Evolutionary conservation across 352 stramenopile species (phyloP).

Genomic region (Peronospora belbahrii): DNA sequence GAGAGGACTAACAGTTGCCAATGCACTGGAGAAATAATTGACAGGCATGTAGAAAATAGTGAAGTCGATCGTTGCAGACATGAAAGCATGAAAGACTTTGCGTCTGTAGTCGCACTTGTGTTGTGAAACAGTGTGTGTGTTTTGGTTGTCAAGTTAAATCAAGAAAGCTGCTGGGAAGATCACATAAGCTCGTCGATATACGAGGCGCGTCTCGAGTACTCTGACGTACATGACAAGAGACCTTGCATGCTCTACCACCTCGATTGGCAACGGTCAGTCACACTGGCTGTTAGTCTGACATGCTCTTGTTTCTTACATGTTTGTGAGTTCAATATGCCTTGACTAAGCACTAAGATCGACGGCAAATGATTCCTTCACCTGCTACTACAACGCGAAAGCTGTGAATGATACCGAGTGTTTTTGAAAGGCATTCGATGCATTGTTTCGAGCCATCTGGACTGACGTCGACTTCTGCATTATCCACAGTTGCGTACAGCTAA

Average conservation of each 20-base stretch:
- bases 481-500: not conserved
- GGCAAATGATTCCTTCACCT: too few species aligned
- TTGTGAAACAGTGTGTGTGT: not conserved
- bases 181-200: slow-evolving; percentile 3
- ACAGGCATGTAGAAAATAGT: too few species aligned
- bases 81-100: not conserved
- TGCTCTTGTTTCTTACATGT: not conserved
- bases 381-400: too few species aligned
- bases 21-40: too few species aligned
- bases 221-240: slow-evolving; percentile 22
- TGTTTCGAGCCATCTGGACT: too few species aligned
- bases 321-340: not conserved
- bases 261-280: slow-evolving; percentile 3
- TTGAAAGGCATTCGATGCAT: too few species aligned
- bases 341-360: too few species aligned
- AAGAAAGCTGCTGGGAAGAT: not conserved
- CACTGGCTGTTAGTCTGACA: not conserved
- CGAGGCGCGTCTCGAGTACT: slow-evolving; percentile 2
- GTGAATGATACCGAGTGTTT: too few species aligned
- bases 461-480: too few species aligned
- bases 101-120: not conserved
- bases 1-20: too few species aligned
- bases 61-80: too few species aligned
- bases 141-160: not conserved
- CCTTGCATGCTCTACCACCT: slow-evolving; percentile 3